These are phyloP conservation scores for Cerrena zonata DNA, from an alignment of 1,284 basidiomycete species.

Conservation along the genomic window DNA sequence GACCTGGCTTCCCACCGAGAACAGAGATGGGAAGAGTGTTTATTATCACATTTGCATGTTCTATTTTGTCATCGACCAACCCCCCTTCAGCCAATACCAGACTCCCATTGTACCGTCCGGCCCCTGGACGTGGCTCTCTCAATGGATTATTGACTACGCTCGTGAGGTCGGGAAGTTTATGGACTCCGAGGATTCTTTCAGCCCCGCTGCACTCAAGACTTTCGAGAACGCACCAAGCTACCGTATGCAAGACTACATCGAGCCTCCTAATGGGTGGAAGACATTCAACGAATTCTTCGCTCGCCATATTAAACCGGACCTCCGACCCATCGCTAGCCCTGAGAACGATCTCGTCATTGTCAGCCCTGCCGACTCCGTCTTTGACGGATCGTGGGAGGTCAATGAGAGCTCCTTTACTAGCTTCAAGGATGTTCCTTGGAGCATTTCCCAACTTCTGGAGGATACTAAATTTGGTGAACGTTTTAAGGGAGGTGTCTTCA, in stretches of 20 bases:
- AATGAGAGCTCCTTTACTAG: conserved; percentile 32
- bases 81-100: conserved; percentile 10
- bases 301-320: conserved; percentile 32
- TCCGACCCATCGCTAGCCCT: conserved; percentile 35
- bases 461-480: conserved; percentile 22
- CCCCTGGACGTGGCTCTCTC: conserved; percentile 14
- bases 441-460: conserved; percentile 36
- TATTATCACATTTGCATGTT: conserved; percentile 16
- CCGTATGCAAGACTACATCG: conserved; percentile 18
- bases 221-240: conserved; percentile 13
- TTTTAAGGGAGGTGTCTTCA: conserved; percentile 39
- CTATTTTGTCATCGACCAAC: conserved; percentile 16
- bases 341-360: conserved; percentile 35
- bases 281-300: conserved; percentile 57
- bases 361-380: conserved; percentile 18
- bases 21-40: conserved; percentile 11
- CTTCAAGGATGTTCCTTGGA: conserved; percentile 44
- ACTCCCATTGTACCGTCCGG: conserved; percentile 13
- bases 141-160: conserved; percentile 18
- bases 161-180: conserved; percentile 16
- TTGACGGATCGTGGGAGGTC: conserved; percentile 16
- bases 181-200: conserved; percentile 15
- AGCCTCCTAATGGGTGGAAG: conserved; percentile 32
- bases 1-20: conserved; percentile 14
- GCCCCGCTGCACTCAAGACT: conserved; percentile 6